Conservation (phyloP, 1,284 basidiomycete genomes). For the Moesziomyces aphidis region DNA sequence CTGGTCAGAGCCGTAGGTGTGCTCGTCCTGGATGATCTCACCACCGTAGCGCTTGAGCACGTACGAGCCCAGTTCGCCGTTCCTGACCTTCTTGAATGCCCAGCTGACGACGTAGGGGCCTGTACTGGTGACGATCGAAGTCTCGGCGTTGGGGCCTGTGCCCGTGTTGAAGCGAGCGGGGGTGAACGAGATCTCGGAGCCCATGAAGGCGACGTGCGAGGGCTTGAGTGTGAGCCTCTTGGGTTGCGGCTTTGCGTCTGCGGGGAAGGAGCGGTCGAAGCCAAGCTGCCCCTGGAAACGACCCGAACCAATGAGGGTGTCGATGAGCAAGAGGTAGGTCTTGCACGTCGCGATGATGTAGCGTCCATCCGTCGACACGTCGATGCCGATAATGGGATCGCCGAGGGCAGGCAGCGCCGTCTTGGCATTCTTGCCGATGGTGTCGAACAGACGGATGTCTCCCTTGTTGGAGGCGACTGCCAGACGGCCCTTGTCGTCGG, state of each 20-base stretch:
- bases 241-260: conserved; percentile 90
- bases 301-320: conserved; percentile 93
- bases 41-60: conserved; percentile 83
- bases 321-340: conserved; percentile 93
- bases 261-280: conserved; percentile 96
- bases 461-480: conserved; percentile 97
- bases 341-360: conserved; percentile 97
- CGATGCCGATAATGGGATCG: conserved; percentile 93
- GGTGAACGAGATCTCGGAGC: conserved; percentile 85
- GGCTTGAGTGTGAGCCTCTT: conserved; percentile 86
- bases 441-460: conserved; percentile 93
- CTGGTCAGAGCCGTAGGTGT: conserved; percentile 79
- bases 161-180: conserved; percentile 96
- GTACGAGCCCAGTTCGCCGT: conserved; percentile 88
- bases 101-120: conserved; percentile 86
- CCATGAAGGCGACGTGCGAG: conserved; percentile 97
- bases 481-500: conserved; percentile 86
- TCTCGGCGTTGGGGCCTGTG: conserved; percentile 82
- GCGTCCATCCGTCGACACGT: conserved; percentile 92
- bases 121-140: conserved; percentile 94
- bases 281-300: conserved; percentile 86
- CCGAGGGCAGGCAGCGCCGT: conserved; percentile 96
- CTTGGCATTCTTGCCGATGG: conserved; percentile 98
- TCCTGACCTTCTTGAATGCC: conserved; percentile 96
- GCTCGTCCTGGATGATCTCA: conserved; percentile 55